Conservation (phyloP, 1,284 basidiomycete species). For the Ustilago trichophora region DNA sequence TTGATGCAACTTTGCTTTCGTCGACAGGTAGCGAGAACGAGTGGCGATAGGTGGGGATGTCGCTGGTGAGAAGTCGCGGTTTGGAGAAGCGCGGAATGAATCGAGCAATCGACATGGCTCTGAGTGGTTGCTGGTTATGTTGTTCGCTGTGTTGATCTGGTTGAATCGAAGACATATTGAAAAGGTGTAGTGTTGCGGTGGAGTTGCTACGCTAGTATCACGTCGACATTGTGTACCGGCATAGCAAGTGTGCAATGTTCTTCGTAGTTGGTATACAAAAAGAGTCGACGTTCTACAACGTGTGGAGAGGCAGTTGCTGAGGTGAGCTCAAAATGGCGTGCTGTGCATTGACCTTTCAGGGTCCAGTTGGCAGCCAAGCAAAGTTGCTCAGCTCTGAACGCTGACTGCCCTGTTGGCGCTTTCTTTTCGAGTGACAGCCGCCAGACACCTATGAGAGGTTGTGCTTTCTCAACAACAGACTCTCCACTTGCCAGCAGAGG, state of each 20-base stretch:
- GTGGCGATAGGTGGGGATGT: conserved; percentile 42
- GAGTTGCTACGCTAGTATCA: background rate
- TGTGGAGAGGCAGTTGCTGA: no score
- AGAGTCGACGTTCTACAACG: no score
- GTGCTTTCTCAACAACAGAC: no score
- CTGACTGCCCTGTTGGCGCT: no score
- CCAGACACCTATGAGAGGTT: no score
- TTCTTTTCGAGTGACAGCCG: no score
- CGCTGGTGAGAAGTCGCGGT: conserved; percentile 23
- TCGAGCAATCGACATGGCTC: conserved; percentile 38
- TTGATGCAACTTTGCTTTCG: background rate
- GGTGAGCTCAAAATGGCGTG: background rate
- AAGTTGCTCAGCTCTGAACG: no score
- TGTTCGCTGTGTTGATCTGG: background rate
- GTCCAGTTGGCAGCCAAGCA: no score
- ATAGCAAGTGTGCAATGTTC: no score
- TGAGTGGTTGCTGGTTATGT: background rate
- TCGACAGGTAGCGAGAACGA: conserved; percentile 23
- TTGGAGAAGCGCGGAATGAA: conserved; percentile 35
- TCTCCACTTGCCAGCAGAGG: background rate
- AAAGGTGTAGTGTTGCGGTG: background rate
- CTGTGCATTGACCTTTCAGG: no score
- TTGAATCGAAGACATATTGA: conserved; percentile 3
- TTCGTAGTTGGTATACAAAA: no score
- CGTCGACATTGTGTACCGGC: background rate